A percentile compares a stretch with the other conserved stretches of the same genome.
Conservation (phyloP, 495 filamentous ascomycete genomes). For the Aspergillus sclerotioniger region DNA sequence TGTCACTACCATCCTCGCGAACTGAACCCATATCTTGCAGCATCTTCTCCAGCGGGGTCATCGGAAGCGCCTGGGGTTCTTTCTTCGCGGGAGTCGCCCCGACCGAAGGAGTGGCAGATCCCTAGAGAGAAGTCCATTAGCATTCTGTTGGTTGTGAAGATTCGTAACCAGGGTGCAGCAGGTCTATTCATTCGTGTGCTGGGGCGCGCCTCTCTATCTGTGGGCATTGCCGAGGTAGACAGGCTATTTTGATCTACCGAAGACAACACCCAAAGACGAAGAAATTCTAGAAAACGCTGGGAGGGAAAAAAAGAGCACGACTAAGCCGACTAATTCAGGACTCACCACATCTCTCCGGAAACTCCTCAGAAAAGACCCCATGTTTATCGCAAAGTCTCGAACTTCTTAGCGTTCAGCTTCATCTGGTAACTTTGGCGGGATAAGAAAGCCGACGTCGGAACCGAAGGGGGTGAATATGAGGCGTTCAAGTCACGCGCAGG, state of each 20-base stretch:
- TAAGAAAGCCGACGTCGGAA: conserved; percentile 19
- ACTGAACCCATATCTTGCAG: conserved; percentile 75
- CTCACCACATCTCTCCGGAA: conserved; percentile 44
- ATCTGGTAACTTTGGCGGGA: conserved; percentile 28
- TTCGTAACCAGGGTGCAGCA: background rate
- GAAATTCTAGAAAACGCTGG: background rate
- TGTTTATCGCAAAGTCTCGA: conserved; percentile 33
- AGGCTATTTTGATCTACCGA: background rate
- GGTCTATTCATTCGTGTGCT: background rate
- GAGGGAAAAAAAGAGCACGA: conserved; percentile 1
- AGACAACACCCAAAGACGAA: background rate
- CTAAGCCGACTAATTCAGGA: conserved; percentile 2
- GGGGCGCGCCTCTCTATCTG: background rate
- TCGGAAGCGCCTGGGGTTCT: conserved; percentile 62
- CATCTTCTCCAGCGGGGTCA: conserved; percentile 81
- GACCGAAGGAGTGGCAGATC: conserved; percentile 42
- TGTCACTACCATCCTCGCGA: conserved; percentile 87
- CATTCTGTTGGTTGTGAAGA: conserved; percentile 2
- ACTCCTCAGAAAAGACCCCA: conserved; percentile 45
- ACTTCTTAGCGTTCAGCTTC: conserved; percentile 29
- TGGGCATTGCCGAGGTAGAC: background rate
- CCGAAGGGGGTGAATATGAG: conserved; percentile 11
- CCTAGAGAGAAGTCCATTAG: conserved; percentile 26
- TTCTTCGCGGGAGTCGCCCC: conserved; percentile 60
- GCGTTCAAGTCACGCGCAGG: conserved; percentile 13